These are phyloP conservation scores for Metschnikowia amazonensis DNA, from an alignment of 805 yeast genomes.

Conservation along the genomic window DNA sequence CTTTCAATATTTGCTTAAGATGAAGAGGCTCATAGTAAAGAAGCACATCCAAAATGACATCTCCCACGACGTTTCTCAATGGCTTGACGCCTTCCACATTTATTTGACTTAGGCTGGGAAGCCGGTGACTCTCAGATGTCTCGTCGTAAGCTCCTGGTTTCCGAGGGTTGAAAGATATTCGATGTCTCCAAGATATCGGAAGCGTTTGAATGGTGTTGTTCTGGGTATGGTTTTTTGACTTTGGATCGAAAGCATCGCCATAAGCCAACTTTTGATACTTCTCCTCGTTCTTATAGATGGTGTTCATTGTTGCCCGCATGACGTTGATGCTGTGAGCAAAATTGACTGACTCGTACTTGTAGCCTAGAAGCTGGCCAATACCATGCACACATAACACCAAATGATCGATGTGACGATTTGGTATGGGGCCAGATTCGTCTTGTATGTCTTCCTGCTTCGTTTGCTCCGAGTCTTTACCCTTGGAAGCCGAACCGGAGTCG, in stretches of 20 bases:
- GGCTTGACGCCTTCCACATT: slow-evolving; percentile 77
- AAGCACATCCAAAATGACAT: slow-evolving; percentile 79
- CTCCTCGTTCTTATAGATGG: slow-evolving; percentile 38
- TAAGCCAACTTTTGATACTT: slow-evolving; percentile 35
- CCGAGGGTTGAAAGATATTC: slow-evolving; percentile 57
- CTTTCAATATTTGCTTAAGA: slow-evolving; percentile 54
- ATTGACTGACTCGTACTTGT: slow-evolving; percentile 73
- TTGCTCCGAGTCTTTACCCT: slow-evolving; percentile 16
- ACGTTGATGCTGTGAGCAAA: slow-evolving; percentile 81
- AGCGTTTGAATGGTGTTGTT: slow-evolving; percentile 74
- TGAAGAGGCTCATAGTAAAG: slow-evolving; percentile 70
- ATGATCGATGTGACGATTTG: slow-evolving; percentile 46
- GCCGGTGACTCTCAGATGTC: slow-evolving; percentile 34
- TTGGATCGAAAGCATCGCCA: slow-evolving; percentile 18
- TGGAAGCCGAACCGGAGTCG: slow-evolving; percentile 11
- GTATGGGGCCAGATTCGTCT: slow-evolving; percentile 1
- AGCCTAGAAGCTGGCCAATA: slow-evolving; percentile 84
- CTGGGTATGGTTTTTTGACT: slow-evolving; percentile 10
- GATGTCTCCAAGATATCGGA: slow-evolving; percentile 91
- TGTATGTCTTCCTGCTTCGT: slow-evolving; percentile 11
- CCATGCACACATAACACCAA: slow-evolving; percentile 91
- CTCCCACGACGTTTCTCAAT: slow-evolving; percentile 75
- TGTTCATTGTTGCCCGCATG: slow-evolving; percentile 55
- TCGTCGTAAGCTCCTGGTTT: slow-evolving; percentile 27
- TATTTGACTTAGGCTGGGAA: slow-evolving; percentile 67